phyloP scores from a whole-genome alignment of 441 rosid genomes.

The Croton setiger region DNA sequence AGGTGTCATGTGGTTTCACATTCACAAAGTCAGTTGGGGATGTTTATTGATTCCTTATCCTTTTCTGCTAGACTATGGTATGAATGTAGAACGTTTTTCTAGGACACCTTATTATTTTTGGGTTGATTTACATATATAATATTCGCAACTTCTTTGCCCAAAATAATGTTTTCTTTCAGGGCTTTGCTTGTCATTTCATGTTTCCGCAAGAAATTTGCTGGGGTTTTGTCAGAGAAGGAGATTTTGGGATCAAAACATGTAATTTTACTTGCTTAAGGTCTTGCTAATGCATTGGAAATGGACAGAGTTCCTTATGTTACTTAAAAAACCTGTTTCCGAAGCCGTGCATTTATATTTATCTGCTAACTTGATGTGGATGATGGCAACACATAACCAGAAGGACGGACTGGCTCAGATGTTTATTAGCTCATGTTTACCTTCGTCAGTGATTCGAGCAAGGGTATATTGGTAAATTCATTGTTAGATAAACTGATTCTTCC shows the following conservation, averaged over 20 bases:
- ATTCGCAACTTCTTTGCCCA: constrained; percentile 21
- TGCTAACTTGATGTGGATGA: constrained; percentile 37
- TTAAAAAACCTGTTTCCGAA: constrained; percentile 16
- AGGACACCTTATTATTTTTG: constrained; percentile 8
- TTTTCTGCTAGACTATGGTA: constrained; percentile 88
- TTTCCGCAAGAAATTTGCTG: constrained; percentile 62
- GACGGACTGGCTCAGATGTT: constrained; percentile 72
- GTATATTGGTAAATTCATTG: constrained; percentile 50
- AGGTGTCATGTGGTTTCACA: constrained; percentile 56
- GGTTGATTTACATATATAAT: constrained; percentile 6
- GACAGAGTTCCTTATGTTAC: constrained; percentile 17
- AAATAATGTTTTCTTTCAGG: constrained; percentile 50
- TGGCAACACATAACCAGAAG: constrained; percentile 61
- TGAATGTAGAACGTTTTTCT: constrained; percentile 3
- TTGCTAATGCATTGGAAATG: constrained; percentile 12
- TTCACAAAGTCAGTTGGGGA: constrained; percentile 50
- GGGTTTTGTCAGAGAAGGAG: constrained; percentile 53
- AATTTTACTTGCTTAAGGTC: constrained; percentile 28
- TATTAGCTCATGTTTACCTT: constrained; percentile 48
- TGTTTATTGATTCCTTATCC: constrained; percentile 59
- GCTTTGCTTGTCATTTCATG: constrained; percentile 61
- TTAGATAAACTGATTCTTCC: constrained; percentile 20
- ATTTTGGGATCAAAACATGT: constrained; percentile 69
- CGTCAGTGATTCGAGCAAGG: constrained; percentile 57
- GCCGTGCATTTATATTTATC: constrained; percentile 23